These are phyloP conservation scores for Tetrapisispora iriomotensis DNA, from an alignment of 805 yeast species.

Conservation along the genomic window DNA sequence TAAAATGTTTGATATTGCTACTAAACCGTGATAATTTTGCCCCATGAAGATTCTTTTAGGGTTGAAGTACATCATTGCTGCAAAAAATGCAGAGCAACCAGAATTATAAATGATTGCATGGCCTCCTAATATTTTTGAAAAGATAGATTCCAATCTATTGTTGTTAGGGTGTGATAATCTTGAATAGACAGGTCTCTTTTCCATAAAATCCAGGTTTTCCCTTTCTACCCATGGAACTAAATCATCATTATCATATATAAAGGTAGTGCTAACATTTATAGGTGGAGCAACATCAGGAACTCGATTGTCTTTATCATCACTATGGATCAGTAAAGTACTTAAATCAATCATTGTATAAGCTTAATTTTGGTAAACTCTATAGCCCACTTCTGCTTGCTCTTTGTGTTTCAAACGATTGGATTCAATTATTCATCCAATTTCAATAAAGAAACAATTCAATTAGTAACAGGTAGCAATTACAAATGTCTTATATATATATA, in stretches of 20 bases:
- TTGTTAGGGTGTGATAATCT: constrained; percentile 68
- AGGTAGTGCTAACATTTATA: constrained; percentile 74
- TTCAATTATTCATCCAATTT: no score
- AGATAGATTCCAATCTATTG: constrained; percentile 53
- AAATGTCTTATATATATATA: no score
- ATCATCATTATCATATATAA: constrained; percentile 48
- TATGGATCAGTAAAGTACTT: constrained; percentile 57
- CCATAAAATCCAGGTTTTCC: constrained; percentile 27
- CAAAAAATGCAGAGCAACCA: constrained; percentile 76
- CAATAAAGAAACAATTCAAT: background rate
- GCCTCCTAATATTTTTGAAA: constrained; percentile 50
- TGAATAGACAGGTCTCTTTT: constrained; percentile 48
- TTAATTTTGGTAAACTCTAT: background rate
- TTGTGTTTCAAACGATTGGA: no score
- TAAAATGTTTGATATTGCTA: constrained; percentile 55
- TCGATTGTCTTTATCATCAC: constrained; percentile 49
- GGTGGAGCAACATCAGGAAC: constrained; percentile 69
- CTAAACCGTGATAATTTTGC: constrained; percentile 79
- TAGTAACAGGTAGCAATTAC: no score
- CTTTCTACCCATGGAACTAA: constrained; percentile 38
- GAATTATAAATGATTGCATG: constrained; percentile 63
- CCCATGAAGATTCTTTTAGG: constrained; percentile 72
- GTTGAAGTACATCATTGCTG: constrained; percentile 54
- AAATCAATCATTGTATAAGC: constrained; percentile 16
- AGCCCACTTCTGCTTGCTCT: background rate